Base-by-base conservation (phyloP, 345 rosid genomes). In the Orychophragmus violaceus region DNA sequence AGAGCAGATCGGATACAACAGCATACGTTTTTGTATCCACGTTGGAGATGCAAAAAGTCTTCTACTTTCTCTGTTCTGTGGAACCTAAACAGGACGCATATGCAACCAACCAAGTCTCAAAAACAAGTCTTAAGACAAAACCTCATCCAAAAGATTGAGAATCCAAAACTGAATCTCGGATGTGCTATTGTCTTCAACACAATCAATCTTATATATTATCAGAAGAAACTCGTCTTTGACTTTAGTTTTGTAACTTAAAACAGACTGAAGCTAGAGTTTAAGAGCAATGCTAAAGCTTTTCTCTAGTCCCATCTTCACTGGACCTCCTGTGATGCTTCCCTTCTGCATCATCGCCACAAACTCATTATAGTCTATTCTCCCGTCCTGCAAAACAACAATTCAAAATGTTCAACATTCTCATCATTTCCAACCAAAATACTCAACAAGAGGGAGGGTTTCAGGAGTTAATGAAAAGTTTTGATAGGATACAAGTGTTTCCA, bases 311-410 rank as follows among this genome's bases (percentile, higher is more conserved):
- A 79, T 76, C 72, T 72, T 78, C 16, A 64, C 64, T 8, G 66
- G 74, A 17, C 62, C 74, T 55, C 74, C 71, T 18, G 71, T 62
- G 5, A 66, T 80, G 14, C 76, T 85, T 6, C 89, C 86, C 18
- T 78, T 81, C 50, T 83, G 90, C 96, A 89, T 89, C 93, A 89
- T 89, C 1, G 90, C 89, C 61, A 83, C 93, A 46, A 89, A 89
- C 74, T 89, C 93, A 19, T 83, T 85, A 76, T 87, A 89, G 63
- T 89, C 96, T 35, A 89, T 89, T 46, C 82, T 69, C 28, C 96
- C 96, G 5, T 89, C 93, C 93, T 89, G 89, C 56, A 18, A 68
- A 59, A 44, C 23, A 17, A 17, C 39, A 2, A 18, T 41, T 17
- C 24, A 57, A 29, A 46, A 10, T 14, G 42, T 42, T 66, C 61